These are phyloP conservation scores for Fusarium compactum DNA, from an alignment of 2,329 filamentous ascomycete species.

Conservation along the genomic window DNA sequence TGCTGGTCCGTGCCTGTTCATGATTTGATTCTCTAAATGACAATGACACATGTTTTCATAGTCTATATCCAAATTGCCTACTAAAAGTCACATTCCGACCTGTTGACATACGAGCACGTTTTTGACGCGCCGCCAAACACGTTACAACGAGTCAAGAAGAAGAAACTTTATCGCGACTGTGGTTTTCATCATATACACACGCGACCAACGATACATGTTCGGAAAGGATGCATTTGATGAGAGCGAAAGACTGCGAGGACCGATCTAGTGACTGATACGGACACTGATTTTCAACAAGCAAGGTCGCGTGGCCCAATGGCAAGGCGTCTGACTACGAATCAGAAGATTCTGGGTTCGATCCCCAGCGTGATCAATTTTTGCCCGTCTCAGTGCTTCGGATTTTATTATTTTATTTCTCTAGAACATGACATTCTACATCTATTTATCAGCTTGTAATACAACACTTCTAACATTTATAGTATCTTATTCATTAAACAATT, in stretches of 20 bases:
- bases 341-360: slow-evolving; percentile 41
- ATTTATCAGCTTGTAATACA: no score
- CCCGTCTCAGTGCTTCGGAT: background rate
- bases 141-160: background rate
- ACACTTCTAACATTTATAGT: background rate
- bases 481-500: background rate
- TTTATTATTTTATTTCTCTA: no score
- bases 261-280: background rate
- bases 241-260: background rate
- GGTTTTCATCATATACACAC: background rate
- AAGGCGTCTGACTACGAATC: slow-evolving; percentile 41
- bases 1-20: no score
- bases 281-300: background rate
- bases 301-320: slow-evolving; percentile 37
- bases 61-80: no score
- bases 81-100: fast-evolving
- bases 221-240: fast-evolving
- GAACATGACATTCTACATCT: no score
- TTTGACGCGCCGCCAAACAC: no score
- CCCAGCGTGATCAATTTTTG: slow-evolving; percentile 31
- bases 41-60: no score
- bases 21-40: fast-evolving
- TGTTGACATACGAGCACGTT: no score
- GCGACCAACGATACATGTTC: background rate
- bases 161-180: background rate